Evolutionary conservation across 208 protist species (phyloP).

Genomic region (Crithidia fasciculata): DNA sequence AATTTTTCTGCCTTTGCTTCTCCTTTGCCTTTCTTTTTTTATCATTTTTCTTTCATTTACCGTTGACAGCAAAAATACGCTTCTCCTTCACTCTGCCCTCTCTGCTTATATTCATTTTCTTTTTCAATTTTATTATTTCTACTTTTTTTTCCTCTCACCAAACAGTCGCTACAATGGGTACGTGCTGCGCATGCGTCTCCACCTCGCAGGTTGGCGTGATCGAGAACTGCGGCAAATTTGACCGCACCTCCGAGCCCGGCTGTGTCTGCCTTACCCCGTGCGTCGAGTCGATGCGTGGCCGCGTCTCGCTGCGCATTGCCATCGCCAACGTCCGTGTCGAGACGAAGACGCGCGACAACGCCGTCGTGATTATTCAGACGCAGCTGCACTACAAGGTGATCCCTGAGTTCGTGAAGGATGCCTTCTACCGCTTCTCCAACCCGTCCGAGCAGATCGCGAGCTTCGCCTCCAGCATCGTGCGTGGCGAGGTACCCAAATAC

Average conservation of each 20-base stretch:
- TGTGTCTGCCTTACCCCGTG: conserved; percentile 64
- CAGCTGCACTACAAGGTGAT: conserved; percentile 70
- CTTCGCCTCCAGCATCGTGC: conserved; percentile 72
- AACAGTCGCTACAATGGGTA: conserved; percentile 4
- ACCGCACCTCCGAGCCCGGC: conserved; percentile 46
- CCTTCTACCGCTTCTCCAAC: conserved; percentile 78
- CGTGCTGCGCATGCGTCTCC: conserved; percentile 65
- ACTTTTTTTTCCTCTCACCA: neutral
- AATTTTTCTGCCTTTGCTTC: neutral
- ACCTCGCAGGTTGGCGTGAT: conserved; percentile 64
- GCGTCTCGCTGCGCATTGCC: conserved; percentile 54
- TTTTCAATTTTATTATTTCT: neutral
- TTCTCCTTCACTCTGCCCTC: neutral
- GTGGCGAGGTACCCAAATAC: conserved; percentile 81
- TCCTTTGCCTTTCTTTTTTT: neutral
- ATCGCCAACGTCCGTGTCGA: conserved; percentile 51
- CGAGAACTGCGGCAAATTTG: conserved; percentile 74
- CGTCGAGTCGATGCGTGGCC: conserved; percentile 47
- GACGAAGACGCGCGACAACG: conserved; percentile 89
- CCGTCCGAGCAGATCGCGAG: conserved; percentile 71
- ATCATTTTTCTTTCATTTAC: neutral
- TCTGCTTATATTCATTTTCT: conserved; percentile 15
- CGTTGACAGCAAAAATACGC: neutral
- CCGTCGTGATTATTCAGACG: conserved; percentile 56
- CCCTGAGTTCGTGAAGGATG: conserved; percentile 39